A percentile compares a stretch with the other conserved stretches of the same genome.
Conservation (phyloP, 2,329 filamentous ascomycete genomes). For the Chaetomium olivaceum region DNA sequence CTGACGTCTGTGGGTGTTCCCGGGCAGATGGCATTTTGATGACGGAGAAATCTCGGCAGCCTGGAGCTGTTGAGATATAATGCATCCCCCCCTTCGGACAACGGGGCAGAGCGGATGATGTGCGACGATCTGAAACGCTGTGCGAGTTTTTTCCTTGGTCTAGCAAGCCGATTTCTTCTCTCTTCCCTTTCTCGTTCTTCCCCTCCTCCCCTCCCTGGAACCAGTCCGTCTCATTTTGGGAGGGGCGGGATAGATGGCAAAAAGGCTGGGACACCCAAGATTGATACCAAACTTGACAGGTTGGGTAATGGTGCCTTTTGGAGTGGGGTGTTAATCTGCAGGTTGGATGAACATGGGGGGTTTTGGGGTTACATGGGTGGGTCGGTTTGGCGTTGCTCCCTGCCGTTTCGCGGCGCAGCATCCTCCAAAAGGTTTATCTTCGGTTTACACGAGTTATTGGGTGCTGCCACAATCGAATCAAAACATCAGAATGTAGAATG, state of each 20-base stretch:
- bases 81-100: neutral
- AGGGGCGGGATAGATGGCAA: constrained; percentile 5
- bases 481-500: constrained; percentile 9
- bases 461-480: constrained; percentile 5
- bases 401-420: constrained; percentile 24
- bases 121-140: neutral
- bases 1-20: constrained; percentile 20
- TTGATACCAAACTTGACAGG: constrained; percentile 23
- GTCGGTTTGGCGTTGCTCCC: constrained; percentile 24
- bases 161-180: neutral
- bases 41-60: neutral
- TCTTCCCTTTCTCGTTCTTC: neutral
- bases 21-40: constrained; percentile 16
- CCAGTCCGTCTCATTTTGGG: constrained; percentile 11
- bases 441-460: neutral
- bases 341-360: constrained; percentile 21
- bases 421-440: neutral
- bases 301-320: constrained; percentile 9
- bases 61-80: neutral
- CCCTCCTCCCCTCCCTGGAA: neutral
- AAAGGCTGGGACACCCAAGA: constrained; percentile 17
- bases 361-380: constrained; percentile 20
- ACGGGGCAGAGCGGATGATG: neutral
- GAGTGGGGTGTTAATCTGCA: constrained; percentile 26
- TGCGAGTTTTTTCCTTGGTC: constrained; percentile 3